Conservation (phyloP, 106 monocot species). For the Dendrobium officinale region DNA sequence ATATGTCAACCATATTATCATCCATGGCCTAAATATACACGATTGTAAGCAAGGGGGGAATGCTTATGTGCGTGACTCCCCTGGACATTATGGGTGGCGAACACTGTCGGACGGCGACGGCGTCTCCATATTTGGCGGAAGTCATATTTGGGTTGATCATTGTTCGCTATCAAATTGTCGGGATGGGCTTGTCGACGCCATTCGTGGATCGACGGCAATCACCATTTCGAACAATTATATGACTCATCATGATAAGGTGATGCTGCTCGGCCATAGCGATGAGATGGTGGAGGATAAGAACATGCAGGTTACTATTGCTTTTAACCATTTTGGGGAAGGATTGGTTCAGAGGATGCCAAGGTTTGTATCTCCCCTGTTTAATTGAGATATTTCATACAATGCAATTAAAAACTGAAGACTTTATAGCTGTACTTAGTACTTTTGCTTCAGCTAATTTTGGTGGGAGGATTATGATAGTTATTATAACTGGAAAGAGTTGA, state of each 20-base stretch:
- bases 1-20: slow-evolving; percentile 16
- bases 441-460: too few relatives aligned
- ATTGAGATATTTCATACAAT: too few relatives aligned
- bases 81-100: slow-evolving; percentile 14
- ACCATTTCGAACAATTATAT: slow-evolving; percentile 19
- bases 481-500: neutral
- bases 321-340: slow-evolving; percentile 9
- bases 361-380: neutral
- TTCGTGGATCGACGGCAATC: slow-evolving; percentile 10
- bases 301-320: slow-evolving; percentile 21
- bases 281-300: slow-evolving; percentile 5
- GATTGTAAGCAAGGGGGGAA: slow-evolving; percentile 16
- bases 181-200: slow-evolving; percentile 18
- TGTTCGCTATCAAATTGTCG: slow-evolving; percentile 13
- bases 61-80: slow-evolving; percentile 13
- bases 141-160: slow-evolving; percentile 20
- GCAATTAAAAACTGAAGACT: too few relatives aligned
- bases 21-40: slow-evolving; percentile 14
- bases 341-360: slow-evolving; percentile 17
- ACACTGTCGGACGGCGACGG: slow-evolving; percentile 18
- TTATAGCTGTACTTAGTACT: too few relatives aligned
- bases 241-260: slow-evolving; percentile 19
- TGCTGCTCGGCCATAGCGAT: slow-evolving; percentile 21
- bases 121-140: slow-evolving; percentile 16
- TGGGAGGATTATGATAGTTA: too few relatives aligned